phyloP scores from a whole-genome alignment of 371 early-diverging fungal genomes.

The Actinomortierella ambigua region DNA sequence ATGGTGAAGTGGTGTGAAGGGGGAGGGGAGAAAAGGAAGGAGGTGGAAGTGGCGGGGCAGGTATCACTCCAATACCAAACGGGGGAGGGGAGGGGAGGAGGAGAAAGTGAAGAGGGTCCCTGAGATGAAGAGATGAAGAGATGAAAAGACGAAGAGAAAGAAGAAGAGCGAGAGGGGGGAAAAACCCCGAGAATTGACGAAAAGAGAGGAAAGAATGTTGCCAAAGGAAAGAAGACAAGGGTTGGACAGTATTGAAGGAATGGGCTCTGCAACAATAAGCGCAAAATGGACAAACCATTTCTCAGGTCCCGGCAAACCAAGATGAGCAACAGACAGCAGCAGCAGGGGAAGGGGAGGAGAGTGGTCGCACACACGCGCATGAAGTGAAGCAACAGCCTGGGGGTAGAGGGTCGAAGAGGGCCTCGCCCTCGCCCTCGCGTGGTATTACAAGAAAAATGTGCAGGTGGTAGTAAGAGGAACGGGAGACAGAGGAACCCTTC shows the following conservation, averaged over 20 bases:
- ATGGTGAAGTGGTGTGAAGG: constrained; percentile 3
- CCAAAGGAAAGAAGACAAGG: constrained; percentile 1
- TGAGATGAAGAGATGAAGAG: neutral
- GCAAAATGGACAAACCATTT: constrained; percentile 27
- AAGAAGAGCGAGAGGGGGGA: neutral
- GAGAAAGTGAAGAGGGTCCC: too few relatives aligned
- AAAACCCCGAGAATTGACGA: neutral
- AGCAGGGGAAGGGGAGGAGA: too few relatives aligned
- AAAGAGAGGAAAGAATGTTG: neutral
- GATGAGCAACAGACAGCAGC: constrained; percentile 54
- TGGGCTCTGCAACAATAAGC: constrained; percentile 13
- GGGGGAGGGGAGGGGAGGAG: too few relatives aligned
- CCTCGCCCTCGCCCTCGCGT: too few relatives aligned
- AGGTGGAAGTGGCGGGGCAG: too few relatives aligned
- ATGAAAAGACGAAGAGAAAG: neutral
- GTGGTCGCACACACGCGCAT: too few relatives aligned
- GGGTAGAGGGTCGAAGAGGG: too few relatives aligned
- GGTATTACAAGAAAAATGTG: too few relatives aligned
- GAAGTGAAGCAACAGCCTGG: too few relatives aligned
- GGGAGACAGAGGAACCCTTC: too few relatives aligned
- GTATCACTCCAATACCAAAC: too few relatives aligned
- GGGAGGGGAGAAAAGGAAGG: neutral
- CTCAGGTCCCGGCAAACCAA: neutral
- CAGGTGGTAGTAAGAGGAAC: too few relatives aligned
- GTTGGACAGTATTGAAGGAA: neutral